Percentiles rank a stretch among this genome's conserved stretches.
Conservation (phyloP, 2,329 filamentous ascomycete species). For the Fusarium denticulatum region DNA sequence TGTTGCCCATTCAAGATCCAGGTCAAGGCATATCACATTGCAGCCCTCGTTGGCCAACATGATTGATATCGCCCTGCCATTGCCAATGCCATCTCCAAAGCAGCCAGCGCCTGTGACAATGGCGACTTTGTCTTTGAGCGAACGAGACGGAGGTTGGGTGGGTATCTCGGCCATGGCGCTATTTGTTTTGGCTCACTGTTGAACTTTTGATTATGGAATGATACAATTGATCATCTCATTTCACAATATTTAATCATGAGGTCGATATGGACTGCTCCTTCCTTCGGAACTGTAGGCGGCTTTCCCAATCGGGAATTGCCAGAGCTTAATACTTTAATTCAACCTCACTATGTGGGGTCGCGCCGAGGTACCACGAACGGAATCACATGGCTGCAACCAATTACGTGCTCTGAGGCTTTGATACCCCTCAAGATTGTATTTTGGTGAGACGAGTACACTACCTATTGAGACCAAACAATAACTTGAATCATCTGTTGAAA, state of each 20-base stretch:
- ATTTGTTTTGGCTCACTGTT: background rate
- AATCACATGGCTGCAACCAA: background rate
- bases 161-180: slow-evolving; percentile 16
- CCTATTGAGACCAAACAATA: background rate
- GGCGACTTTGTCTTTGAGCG: slow-evolving; percentile 51
- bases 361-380: background rate
- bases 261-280: background rate
- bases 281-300: background rate
- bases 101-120: slow-evolving; percentile 70
- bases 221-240: background rate
- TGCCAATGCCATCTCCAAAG: slow-evolving; percentile 66
- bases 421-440: background rate
- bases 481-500: background rate
- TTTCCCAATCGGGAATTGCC: slow-evolving; percentile 10
- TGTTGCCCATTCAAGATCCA: slow-evolving; percentile 58
- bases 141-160: slow-evolving; percentile 20
- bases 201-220: background rate
- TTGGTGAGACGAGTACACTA: background rate
- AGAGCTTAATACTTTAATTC: background rate
- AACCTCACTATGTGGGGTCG: background rate
- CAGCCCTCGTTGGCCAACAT: slow-evolving; percentile 68
- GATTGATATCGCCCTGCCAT: slow-evolving; percentile 67
- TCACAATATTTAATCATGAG: background rate
- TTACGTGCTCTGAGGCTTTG: background rate
- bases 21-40: slow-evolving; percentile 67